phyloP scores from a whole-genome alignment of 2,329 filamentous ascomycete genomes.

The Claviceps citrina region DNA sequence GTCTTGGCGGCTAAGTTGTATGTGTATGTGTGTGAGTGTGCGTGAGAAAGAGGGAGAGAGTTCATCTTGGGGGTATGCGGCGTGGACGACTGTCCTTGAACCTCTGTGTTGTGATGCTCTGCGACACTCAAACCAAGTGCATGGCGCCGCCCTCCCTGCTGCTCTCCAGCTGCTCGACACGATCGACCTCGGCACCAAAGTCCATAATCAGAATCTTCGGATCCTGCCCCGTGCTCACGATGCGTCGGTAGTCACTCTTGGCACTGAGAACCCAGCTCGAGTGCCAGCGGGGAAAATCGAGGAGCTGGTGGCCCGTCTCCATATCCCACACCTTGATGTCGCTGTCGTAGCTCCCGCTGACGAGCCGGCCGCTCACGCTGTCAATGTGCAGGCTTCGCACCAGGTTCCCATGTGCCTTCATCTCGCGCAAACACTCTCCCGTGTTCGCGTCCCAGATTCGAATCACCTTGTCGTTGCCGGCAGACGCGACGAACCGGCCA shows the following conservation, averaged over 20 bases:
- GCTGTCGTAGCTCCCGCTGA: constrained; percentile 88
- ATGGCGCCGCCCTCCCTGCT: neutral
- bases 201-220: constrained; percentile 86
- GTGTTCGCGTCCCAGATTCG: constrained; percentile 93
- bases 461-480: constrained; percentile 88
- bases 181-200: constrained; percentile 52
- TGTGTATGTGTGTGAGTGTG: no score
- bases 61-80: no score
- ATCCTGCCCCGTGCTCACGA: constrained; percentile 90
- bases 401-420: constrained; percentile 69
- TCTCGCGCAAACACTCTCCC: constrained; percentile 65
- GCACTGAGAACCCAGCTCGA: constrained; percentile 92
- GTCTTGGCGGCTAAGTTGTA: no score
- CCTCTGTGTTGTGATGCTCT: no score
- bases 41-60: no score
- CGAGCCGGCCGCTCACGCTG: constrained; percentile 65
- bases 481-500: constrained; percentile 80
- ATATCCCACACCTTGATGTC: constrained; percentile 92
- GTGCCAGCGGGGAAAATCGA: constrained; percentile 89
- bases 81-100: no score
- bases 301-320: constrained; percentile 58
- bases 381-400: constrained; percentile 88
- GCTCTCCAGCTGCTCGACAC: constrained; percentile 44
- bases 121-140: neutral
- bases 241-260: constrained; percentile 86